Evolutionary conservation across 2,329 filamentous ascomycete genomes (phyloP), one percentile per base, ranked within the genome.

Genomic region (Colletotrichum godetiae): DNA sequence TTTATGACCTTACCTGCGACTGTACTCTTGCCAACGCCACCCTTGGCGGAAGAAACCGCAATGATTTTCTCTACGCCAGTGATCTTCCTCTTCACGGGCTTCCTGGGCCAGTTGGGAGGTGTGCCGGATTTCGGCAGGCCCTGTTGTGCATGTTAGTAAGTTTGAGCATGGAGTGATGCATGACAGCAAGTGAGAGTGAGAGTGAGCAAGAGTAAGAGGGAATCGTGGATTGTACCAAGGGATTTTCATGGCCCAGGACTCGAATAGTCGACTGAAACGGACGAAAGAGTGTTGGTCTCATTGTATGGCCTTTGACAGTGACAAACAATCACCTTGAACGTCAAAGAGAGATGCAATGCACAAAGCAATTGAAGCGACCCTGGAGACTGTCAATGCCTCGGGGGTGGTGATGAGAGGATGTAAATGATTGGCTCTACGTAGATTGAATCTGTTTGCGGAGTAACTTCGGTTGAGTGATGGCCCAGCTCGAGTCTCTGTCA

Each of bases 21-120:
- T 8, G 97, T 99, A 77, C 95, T 98, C 81, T 99, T 99, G 1
- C 97, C 97, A 0, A 99, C 97, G n/a, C 97, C 97, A 2, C 97
- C 97, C 81, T 99, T 99, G 15, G 97, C 97, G 1, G 95, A 98
- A 4, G 95, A 98, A 15, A 99, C 94, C n/a, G 95, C 95, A 72
- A 99, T 91, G n/a, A 98, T 92, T 81, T 97, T 98, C 76, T 91
- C 90, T 29, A 99, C 96, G 81, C 95, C 92, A 31, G 90, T 89
- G 77, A 99, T 97, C 77, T 90, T 92, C 76, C 94, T 90, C 78
- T 93, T 92, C 77, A 95, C 90, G 0, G 97, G 96, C 12, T 97
- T 88, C 29, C 94, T 94, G 66, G 94, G 91, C 84, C 85, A 86
- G n/a, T 75, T 82, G 2, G 85, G 84, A 5, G 85, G 83, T 2